phyloP scores from a whole-genome alignment of 2,329 filamentous ascomycete genomes.

The Pseudogymnoascus sp. region DNA sequence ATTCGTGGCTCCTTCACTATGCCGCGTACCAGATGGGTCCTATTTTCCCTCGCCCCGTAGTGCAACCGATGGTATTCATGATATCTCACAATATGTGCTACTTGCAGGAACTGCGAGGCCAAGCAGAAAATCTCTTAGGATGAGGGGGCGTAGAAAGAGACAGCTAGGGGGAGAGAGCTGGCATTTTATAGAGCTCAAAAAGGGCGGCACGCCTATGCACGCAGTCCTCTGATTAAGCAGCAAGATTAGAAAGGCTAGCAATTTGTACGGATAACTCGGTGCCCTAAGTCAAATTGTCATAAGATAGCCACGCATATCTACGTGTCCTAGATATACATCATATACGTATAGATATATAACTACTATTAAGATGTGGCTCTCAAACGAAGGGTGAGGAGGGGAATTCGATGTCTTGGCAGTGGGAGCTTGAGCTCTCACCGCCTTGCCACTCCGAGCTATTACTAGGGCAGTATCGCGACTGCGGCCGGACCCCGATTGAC shows the following conservation, averaged over 20 bases:
- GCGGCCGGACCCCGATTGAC: slow-evolving; percentile 5
- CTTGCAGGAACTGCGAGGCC: too few species aligned
- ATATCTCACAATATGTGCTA: too few species aligned
- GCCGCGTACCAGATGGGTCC: background rate
- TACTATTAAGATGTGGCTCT: background rate
- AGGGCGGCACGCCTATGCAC: background rate
- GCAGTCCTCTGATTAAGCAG: background rate
- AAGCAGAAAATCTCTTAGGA: too few species aligned
- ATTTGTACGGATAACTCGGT: background rate
- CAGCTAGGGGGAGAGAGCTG: too few species aligned
- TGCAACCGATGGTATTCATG: background rate
- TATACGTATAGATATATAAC: too few species aligned
- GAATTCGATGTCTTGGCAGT: background rate
- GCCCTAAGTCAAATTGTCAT: background rate
- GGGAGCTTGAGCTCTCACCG: slow-evolving; percentile 8
- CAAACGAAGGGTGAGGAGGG: background rate
- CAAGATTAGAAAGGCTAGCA: background rate
- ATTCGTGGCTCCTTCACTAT: background rate
- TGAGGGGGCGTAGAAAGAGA: too few species aligned
- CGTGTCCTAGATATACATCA: background rate
- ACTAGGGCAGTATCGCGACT: slow-evolving; percentile 9
- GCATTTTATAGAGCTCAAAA: background rate
- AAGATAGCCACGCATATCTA: background rate
- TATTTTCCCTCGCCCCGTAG: background rate
- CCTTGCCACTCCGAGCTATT: background rate